Conservation (phyloP, 129 eudicot species). For the Flaveria bidentis region DNA sequence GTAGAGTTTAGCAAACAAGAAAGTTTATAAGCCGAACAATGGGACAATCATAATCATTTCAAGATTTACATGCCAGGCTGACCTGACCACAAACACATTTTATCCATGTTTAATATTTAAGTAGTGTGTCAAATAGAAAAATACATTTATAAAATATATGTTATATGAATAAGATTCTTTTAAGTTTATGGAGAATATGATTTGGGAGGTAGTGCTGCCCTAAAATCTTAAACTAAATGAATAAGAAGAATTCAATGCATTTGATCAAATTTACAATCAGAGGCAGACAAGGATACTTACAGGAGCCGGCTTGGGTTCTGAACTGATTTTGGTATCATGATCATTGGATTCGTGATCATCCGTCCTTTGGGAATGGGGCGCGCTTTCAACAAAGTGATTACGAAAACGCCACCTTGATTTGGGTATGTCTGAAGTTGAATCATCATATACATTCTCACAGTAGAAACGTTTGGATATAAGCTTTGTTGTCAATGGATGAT, state of each 20-base stretch:
- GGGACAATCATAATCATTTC: neutral
- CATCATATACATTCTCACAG: slow-evolving; percentile 71
- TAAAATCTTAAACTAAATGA: neutral
- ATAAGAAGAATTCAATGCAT: neutral
- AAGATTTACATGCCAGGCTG: neutral
- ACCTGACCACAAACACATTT: neutral
- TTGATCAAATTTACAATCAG: neutral
- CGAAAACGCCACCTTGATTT: slow-evolving; percentile 71
- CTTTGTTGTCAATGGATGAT: slow-evolving; percentile 49
- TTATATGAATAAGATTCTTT: neutral
- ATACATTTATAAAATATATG: too few species aligned
- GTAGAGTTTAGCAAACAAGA: neutral
- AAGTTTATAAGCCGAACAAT: neutral
- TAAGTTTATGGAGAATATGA: neutral
- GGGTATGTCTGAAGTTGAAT: slow-evolving; percentile 58
- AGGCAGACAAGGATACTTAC: slow-evolving; percentile 41
- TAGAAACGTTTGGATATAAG: slow-evolving; percentile 72
- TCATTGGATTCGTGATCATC: slow-evolving; percentile 24
- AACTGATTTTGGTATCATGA: slow-evolving; percentile 38
- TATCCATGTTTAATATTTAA: neutral
- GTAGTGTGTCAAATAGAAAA: neutral
- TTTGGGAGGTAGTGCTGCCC: neutral
- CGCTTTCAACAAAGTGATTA: slow-evolving; percentile 42
- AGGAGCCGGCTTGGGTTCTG: slow-evolving; percentile 36
- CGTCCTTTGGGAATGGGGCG: slow-evolving; percentile 33